These are phyloP conservation scores for Hsuehochloa calcarea DNA, from an alignment of 176 grass and related monocot genomes.

Conservation along the genomic window DNA sequence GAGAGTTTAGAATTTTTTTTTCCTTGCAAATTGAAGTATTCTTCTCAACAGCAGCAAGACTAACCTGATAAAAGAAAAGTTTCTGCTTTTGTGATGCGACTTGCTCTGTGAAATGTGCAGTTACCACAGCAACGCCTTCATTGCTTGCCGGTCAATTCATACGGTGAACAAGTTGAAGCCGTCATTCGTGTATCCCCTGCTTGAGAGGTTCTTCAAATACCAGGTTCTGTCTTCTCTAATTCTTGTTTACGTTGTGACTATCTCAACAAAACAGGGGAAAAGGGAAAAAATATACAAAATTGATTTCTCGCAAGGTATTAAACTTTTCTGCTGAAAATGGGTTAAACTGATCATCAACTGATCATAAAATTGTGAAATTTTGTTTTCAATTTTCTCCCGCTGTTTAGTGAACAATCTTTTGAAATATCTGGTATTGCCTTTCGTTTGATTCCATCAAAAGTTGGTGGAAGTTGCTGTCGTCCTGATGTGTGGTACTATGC, in stretches of 20 bases:
- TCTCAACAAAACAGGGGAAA: no score
- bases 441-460: no score
- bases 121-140: constrained; percentile 75
- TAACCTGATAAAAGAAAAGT: not conserved
- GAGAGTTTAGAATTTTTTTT: not conserved
- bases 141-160: constrained; percentile 62
- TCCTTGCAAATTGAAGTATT: not conserved
- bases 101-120: constrained; percentile 43
- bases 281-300: no score
- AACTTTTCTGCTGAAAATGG: no score
- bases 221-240: constrained; percentile 44
- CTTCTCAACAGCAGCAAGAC: not conserved
- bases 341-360: no score
- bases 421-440: no score
- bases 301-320: no score
- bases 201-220: constrained; percentile 82
- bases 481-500: no score
- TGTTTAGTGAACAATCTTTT: no score
- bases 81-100: not conserved
- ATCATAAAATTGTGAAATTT: no score
- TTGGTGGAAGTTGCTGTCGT: no score
- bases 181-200: constrained; percentile 60
- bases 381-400: no score
- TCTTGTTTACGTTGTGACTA: not conserved
- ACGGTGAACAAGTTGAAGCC: constrained; percentile 66